Evolutionary conservation across 2,329 filamentous ascomycete genomes (phyloP), one percentile per base, ranked within the genome.

Genomic region (Phyllosticta capitalensis): DNA sequence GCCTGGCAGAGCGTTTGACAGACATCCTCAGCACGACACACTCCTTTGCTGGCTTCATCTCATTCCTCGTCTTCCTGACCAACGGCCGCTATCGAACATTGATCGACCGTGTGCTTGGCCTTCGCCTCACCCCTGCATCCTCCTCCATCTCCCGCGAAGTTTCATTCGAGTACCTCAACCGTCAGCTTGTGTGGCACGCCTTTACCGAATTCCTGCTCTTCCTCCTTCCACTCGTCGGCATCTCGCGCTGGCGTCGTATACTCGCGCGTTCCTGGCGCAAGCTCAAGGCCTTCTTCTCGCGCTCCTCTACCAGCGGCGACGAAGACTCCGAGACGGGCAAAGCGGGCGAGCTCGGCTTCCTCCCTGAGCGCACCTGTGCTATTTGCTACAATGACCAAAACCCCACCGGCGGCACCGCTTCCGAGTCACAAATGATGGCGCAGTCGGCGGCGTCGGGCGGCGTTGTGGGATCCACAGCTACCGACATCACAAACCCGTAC

Each of bases 131-230:
- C 3, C 88, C 94, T 7, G 88, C 89, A 5, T 92, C 88, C 2
- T 90, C 71, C 61, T 28, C 84, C 68, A 88, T 95, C 64, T 90
- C 85, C 70, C 83, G 92, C 30, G 91, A 97, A 73, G 92, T 99
- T 24, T 95, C 90, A 1, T 97, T 99, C 70, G 94, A 99, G 75
- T 97, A 96, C 68, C 83, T 97, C 55, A 99, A 99, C 72, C 86
- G 94, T 54, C 94, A 99, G 75, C 84, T 99, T 10, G 94, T 99
- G 45, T 99, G 94, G 94, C 94, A 99, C 74, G 94, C 94, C n/a
- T 96, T 99, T 68, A 99, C 94, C 24, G 94, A 99, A 72, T 99
- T 99, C 67, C 79, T 99, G n/a, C 82, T 99, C 30, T 99, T 97
- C 72, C 83, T 97, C 19, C 80, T 99, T n/a, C 94, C 94, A 0